Conservation (phyloP, 169 alveolate species). For the Plasmodium malariae region DNA sequence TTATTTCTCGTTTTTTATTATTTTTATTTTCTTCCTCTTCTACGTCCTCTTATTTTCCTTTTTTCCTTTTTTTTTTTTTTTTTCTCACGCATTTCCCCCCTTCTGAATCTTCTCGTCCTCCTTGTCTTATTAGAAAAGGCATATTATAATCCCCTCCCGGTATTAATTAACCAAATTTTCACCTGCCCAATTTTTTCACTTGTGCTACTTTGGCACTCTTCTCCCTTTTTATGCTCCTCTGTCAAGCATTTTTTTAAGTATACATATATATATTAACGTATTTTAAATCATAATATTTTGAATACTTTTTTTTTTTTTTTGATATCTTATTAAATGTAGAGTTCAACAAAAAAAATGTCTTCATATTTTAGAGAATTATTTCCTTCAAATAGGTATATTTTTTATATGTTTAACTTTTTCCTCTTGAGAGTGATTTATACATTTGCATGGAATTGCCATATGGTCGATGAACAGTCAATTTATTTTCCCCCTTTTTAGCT, state of each 20-base stretch:
- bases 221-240: too few species aligned
- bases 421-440: too few species aligned
- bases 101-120: neutral
- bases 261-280: neutral
- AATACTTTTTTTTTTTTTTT: neutral
- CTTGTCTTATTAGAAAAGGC: neutral
- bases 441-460: too few species aligned
- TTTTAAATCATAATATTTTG: neutral
- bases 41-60: too few species aligned
- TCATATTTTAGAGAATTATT: slow-evolving; percentile 51
- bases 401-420: neutral
- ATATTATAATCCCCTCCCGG: too few species aligned
- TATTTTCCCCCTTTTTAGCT: too few species aligned
- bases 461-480: too few species aligned
- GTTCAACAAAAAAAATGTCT: slow-evolving; percentile 31
- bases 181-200: too few species aligned
- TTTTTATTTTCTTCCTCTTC: neutral
- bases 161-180: too few species aligned
- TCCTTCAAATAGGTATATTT: slow-evolving; percentile 61
- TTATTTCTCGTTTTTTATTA: neutral
- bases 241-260: neutral
- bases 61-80: too few species aligned
- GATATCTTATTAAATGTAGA: neutral
- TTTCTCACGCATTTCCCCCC: neutral
- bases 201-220: too few species aligned